phyloP scores from a whole-genome alignment of 176 grass and related monocot genomes.

The Oryza longistaminata region DNA sequence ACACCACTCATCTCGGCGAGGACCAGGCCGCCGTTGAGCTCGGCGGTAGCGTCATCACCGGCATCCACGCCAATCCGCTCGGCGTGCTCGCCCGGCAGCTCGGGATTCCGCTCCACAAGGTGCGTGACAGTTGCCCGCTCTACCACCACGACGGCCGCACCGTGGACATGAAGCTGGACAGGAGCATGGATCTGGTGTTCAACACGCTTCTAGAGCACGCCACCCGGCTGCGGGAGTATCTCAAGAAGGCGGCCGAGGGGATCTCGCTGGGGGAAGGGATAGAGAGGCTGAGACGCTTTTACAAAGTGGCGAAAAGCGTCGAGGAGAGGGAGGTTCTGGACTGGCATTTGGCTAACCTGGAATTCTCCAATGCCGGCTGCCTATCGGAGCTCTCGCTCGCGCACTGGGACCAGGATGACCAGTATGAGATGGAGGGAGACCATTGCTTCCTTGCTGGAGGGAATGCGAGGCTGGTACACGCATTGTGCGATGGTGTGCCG shows the following conservation, averaged over 20 bases:
- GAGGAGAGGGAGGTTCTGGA: conserved; percentile 75
- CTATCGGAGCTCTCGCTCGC: conserved; percentile 76
- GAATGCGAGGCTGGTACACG: conserved; percentile 65
- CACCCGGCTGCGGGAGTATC: conserved; percentile 59
- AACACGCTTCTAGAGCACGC: conserved; percentile 83
- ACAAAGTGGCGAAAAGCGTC: conserved; percentile 53
- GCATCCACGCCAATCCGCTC: conserved; percentile 91
- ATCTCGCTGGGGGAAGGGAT: conserved; percentile 79
- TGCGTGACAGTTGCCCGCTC: conserved; percentile 77
- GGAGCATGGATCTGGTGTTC: conserved; percentile 64
- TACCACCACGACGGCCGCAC: conserved; percentile 61
- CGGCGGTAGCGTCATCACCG: conserved; percentile 89
- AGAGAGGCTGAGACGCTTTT: conserved; percentile 69
- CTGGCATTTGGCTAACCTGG: conserved; percentile 93
- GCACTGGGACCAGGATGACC: conserved; percentile 93
- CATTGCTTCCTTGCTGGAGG: conserved; percentile 95
- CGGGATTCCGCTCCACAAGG: conserved; percentile 81
- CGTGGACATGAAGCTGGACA: conserved; percentile 57
- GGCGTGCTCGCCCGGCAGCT: conserved; percentile 90
- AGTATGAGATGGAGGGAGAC: conserved; percentile 89
- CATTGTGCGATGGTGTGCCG: conserved; percentile 69
- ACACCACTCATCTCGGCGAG: conserved; percentile 50
- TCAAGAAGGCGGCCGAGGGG: conserved; percentile 52
- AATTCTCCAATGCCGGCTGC: conserved; percentile 91
- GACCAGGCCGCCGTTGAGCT: conserved; percentile 68